These are phyloP conservation scores for Sarocladium oryzae DNA, from an alignment of 2,329 filamentous ascomycete species.

Conservation along the genomic window DNA sequence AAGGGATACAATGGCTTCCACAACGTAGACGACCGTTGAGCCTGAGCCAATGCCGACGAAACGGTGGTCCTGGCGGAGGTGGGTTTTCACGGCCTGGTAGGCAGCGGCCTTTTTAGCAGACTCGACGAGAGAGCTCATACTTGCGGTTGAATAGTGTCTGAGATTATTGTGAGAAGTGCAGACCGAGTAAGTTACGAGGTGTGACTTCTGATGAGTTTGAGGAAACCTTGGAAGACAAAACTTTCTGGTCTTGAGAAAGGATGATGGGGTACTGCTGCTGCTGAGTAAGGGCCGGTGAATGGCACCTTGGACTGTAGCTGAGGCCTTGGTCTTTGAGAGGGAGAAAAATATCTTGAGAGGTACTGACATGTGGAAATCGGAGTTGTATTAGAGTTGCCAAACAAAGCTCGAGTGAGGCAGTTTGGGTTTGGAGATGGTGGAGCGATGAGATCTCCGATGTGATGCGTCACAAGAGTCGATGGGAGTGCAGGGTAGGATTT, in stretches of 20 bases:
- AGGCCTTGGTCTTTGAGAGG: neutral
- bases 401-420: neutral
- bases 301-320: neutral
- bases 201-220: neutral
- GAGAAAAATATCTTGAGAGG: too few species aligned
- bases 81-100: conserved; percentile 64
- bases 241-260: too few species aligned
- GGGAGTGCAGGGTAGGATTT: neutral
- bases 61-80: conserved; percentile 56
- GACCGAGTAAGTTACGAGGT: neutral
- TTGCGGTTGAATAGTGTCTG: neutral
- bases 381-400: neutral
- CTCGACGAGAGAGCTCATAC: conserved; percentile 46
- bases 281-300: neutral
- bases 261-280: too few species aligned
- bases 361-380: neutral
- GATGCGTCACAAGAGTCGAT: neutral
- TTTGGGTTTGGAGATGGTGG: conserved; percentile 7
- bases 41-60: conserved; percentile 77
- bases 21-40: conserved; percentile 77
- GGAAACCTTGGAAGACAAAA: neutral
- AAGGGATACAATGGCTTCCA: conserved; percentile 68
- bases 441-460: conserved; percentile 2
- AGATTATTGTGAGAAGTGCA: conserved; percentile 12
- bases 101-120: conserved; percentile 70